Percentiles rank a stretch among this genome's conserved stretches.
Conservation (phyloP, 768 basidiomycete species). For the Boletus patriciae region DNA sequence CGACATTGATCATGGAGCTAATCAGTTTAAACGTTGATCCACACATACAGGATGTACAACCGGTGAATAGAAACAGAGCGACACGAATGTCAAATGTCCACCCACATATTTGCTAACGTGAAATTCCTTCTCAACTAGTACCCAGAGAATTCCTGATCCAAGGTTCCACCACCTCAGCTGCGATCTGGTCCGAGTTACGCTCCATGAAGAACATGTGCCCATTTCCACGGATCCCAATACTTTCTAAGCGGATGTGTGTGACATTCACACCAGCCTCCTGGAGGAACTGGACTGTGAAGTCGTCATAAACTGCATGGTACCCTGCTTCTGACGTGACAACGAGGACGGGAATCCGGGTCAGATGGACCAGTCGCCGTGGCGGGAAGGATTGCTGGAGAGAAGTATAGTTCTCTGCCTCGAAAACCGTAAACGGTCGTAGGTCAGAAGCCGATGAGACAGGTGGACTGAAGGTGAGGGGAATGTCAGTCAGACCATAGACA, state of each 20-base stretch:
- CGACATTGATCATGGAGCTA: neutral
- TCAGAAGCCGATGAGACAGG: constrained; percentile 42
- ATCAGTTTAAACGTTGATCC: neutral
- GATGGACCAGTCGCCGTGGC: constrained; percentile 42
- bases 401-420: constrained; percentile 32
- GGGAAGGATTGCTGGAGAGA: constrained; percentile 46
- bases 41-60: neutral
- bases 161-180: constrained; percentile 37
- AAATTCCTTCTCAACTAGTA: neutral
- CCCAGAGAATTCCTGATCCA: constrained; percentile 37
- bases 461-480: constrained; percentile 45
- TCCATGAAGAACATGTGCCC: constrained; percentile 62
- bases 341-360: constrained; percentile 45
- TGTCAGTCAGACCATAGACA: constrained; percentile 48
- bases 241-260: constrained; percentile 40
- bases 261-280: constrained; percentile 46
- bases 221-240: constrained; percentile 50
- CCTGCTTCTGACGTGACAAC: constrained; percentile 51
- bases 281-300: constrained; percentile 45
- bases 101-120: neutral
- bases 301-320: constrained; percentile 51
- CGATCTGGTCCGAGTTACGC: constrained; percentile 46
- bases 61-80: too few relatives aligned
- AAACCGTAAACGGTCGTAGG: constrained; percentile 30
- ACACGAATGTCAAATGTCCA: neutral